phyloP scores from a whole-genome alignment of 495 filamentous ascomycete genomes.

The Penicillium longicatenatum region DNA sequence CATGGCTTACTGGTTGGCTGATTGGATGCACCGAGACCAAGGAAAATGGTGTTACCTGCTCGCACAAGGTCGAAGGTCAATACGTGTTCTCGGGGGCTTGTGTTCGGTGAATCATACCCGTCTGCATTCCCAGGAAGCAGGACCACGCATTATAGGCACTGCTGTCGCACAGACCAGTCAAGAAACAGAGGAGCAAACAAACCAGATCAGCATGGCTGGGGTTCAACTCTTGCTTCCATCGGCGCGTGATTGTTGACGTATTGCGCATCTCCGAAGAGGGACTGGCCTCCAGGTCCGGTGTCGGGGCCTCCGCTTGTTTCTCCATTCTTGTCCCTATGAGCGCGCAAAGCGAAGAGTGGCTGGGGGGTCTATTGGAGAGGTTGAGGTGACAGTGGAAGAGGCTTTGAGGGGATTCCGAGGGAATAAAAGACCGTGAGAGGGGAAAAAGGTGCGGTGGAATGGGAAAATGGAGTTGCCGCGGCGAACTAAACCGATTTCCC shows the following conservation, averaged over 20 bases:
- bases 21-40: slow-evolving; percentile 61
- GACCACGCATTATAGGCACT: slow-evolving; percentile 63
- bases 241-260: slow-evolving; percentile 15
- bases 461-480: slow-evolving; percentile 8
- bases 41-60: slow-evolving; percentile 66
- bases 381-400: not conserved
- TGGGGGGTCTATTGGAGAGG: not conserved
- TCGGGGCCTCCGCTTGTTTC: slow-evolving; percentile 16
- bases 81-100: not conserved
- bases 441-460: not conserved
- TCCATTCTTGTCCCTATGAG: slow-evolving; percentile 19
- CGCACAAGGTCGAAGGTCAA: not conserved
- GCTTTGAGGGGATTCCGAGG: too few species aligned
- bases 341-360: not conserved
- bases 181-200: slow-evolving; percentile 56
- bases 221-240: slow-evolving; percentile 42
- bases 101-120: slow-evolving; percentile 46
- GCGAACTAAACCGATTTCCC: not conserved
- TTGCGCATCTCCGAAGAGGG: slow-evolving; percentile 17
- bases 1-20: slow-evolving; percentile 53
- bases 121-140: slow-evolving; percentile 66
- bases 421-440: not conserved
- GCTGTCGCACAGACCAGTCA: slow-evolving; percentile 63
- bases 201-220: slow-evolving; percentile 52
- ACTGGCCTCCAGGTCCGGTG: slow-evolving; percentile 30